Base-by-base conservation (phyloP, 2,329 filamentous ascomycete species). In the Talaromyces sp. region DNA sequence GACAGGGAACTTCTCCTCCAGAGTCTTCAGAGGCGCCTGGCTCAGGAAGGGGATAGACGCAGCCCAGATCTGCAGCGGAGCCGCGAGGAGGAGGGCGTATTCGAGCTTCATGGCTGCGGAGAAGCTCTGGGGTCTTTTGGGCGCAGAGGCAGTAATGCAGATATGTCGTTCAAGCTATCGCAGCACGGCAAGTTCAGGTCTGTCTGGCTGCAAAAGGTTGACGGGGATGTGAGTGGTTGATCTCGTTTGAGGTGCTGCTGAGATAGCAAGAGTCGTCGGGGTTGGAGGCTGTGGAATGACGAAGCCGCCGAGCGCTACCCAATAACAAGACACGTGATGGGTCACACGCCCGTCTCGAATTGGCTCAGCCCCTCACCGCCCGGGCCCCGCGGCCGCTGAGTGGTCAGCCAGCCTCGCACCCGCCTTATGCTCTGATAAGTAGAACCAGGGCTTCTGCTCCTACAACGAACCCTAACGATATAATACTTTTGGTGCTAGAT, bases 1-100 rank as follows among this genome's bases (percentile, higher is more conserved):
- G 17, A 97, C 89, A 66, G 87, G 84, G 74, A 84, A 80, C 53
- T 84, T 78, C 28, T 80, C 80, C 62, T 80, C 80, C 57, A 80
- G 75, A 59, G 79, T 76, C 62, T 81, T 74, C 61, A 81, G 76
- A 47, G 82, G 75, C 65, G 81, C 78, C 71, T 84, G 80, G 53
- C 79, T 77, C 63, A 83, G 83, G 78, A 81, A 67, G 63, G 79
- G 72, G 69, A 79, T 65, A 69, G 78, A 74, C 11, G 71, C 70
- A 65, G 76, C 76, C 59, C 76, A 74, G 19, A 78, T 73, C 62
- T 81, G 76, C 58, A 81, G 73, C 59, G 77, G 76, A 63, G 79
- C 73, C 62, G 78, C 71, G 62, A 80, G 73, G 63, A 82, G 67
- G 60, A 83, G 65, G 63, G 73, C 64, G 49, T 68, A 65, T 62